Evolutionary conservation across 2,329 filamentous ascomycete species (phyloP).

Genomic region (Botrytis paeoniae): DNA sequence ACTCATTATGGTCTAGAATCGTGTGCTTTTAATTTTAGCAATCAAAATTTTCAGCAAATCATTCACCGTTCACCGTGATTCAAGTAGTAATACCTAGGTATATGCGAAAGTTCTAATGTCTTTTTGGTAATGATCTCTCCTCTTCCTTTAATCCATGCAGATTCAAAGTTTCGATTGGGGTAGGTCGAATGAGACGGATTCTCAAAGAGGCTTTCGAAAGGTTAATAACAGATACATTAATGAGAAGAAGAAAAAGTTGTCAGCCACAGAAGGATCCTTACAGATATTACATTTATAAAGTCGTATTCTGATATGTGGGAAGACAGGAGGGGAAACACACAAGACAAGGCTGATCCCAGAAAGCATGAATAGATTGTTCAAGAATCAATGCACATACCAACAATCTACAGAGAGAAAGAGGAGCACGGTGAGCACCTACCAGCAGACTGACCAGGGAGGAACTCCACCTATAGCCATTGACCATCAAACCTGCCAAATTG

Average conservation of each 20-base stretch:
- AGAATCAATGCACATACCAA: conserved; percentile 17
- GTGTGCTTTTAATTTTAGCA: background rate
- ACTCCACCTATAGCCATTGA: conserved; percentile 6
- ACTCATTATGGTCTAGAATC: background rate
- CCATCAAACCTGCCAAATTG: conserved; percentile 13
- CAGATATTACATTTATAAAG: conserved; percentile 5
- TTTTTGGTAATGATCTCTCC: conserved; percentile 3
- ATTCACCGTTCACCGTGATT: background rate
- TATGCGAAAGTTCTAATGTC: background rate
- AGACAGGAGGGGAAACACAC: conserved; percentile 7
- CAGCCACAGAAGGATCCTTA: conserved; percentile 17
- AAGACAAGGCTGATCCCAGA: conserved; percentile 20
- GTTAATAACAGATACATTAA: background rate
- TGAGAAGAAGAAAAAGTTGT: background rate
- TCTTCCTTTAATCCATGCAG: background rate
- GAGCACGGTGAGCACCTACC: conserved; percentile 14
- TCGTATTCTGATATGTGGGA: conserved; percentile 10
- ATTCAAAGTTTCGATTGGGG: background rate
- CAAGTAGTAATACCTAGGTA: background rate
- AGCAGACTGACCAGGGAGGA: conserved; percentile 9
- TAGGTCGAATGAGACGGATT: background rate
- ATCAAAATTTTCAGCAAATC: background rate
- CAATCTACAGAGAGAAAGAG: background rate
- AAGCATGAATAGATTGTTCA: conserved; percentile 14
- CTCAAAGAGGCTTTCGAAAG: background rate